A percentile compares a stretch with the other conserved stretches of the same genome.
Evolutionary conservation across 1,284 basidiomycete genomes (phyloP).

Genomic region (Naganishia albida): DNA sequence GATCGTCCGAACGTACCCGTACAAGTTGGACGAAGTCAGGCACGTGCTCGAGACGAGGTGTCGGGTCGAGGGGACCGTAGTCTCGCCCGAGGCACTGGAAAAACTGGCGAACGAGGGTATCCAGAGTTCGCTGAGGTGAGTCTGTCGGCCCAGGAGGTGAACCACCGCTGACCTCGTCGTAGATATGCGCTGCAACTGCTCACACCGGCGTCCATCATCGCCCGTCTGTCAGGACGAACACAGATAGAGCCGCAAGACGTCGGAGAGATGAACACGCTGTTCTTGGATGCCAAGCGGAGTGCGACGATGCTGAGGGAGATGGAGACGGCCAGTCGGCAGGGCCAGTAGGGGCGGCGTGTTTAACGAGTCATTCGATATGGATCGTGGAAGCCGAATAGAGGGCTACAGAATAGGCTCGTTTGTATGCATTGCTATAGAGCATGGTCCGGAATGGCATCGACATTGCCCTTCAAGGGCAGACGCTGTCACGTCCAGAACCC

Average conservation of each 20-base stretch:
- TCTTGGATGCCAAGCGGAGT: conserved; percentile 80
- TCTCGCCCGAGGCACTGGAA: conserved; percentile 76
- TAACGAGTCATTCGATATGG: neutral
- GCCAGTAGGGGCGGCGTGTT: neutral
- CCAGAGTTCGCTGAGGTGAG: conserved; percentile 71
- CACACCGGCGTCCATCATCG: conserved; percentile 87
- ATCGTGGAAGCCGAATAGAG: no score
- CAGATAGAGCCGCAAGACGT: conserved; percentile 87
- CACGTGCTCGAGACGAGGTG: conserved; percentile 84
- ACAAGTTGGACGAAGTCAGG: conserved; percentile 80
- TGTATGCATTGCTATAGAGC: no score
- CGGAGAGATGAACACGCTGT: conserved; percentile 86
- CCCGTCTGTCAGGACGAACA: conserved; percentile 70
- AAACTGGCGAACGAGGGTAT: conserved; percentile 80
- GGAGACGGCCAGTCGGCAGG: conserved; percentile 31
- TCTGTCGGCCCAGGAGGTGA: conserved; percentile 17
- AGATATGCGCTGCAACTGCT: conserved; percentile 91
- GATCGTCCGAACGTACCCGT: conserved; percentile 90
- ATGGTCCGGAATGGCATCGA: no score
- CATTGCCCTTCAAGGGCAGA: no score
- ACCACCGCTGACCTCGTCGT: conserved; percentile 1
- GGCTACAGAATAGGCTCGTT: no score
- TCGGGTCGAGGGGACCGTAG: conserved; percentile 78
- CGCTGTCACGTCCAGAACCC: no score
- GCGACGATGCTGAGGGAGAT: conserved; percentile 46